A percentile compares a stretch with the other conserved stretches of the same genome.
Conservation (phyloP, 805 yeast species). For the Candida chilensis region DNA sequence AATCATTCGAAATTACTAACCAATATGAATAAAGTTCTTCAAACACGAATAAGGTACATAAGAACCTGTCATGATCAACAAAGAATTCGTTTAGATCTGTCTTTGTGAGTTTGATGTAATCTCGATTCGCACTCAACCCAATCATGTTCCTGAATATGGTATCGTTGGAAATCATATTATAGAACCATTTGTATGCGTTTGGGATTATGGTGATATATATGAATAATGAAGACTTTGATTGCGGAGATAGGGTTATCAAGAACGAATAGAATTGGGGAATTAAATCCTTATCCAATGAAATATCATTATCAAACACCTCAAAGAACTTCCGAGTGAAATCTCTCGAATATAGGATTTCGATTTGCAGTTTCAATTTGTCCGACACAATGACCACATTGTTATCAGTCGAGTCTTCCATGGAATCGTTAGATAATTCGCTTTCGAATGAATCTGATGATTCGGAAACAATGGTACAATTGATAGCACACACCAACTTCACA, state of each 20-base stretch:
- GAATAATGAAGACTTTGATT: constrained; percentile 23
- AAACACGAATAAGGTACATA: constrained; percentile 34
- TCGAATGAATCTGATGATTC: constrained; percentile 1
- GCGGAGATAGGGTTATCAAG: constrained; percentile 26
- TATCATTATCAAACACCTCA: constrained; percentile 4
- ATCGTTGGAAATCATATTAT: constrained; percentile 11
- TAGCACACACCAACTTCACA: background rate
- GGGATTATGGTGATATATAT: constrained; percentile 32
- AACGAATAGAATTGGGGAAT: constrained; percentile 14
- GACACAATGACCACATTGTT: no score
- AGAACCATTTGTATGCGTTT: constrained; percentile 21
- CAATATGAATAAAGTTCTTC: constrained; percentile 60
- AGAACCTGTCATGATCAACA: constrained; percentile 9
- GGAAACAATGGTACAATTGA: constrained; percentile 1
- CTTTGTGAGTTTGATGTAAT: constrained; percentile 3
- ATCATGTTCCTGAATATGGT: constrained; percentile 8
- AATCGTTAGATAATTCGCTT: constrained; percentile 1
- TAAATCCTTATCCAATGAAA: constrained; percentile 5
- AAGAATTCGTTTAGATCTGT: background rate
- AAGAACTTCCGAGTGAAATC: constrained; percentile 4
- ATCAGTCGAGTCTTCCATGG: constrained; percentile 1
- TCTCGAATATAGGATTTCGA: constrained; percentile 4
- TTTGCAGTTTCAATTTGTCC: no score
- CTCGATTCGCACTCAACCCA: constrained; percentile 2
- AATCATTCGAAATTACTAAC: constrained; percentile 58